Evolutionary conservation across 2,329 filamentous ascomycete species (phyloP), one percentile per base, ranked within the genome.

Genomic region (Capronia coronata): DNA sequence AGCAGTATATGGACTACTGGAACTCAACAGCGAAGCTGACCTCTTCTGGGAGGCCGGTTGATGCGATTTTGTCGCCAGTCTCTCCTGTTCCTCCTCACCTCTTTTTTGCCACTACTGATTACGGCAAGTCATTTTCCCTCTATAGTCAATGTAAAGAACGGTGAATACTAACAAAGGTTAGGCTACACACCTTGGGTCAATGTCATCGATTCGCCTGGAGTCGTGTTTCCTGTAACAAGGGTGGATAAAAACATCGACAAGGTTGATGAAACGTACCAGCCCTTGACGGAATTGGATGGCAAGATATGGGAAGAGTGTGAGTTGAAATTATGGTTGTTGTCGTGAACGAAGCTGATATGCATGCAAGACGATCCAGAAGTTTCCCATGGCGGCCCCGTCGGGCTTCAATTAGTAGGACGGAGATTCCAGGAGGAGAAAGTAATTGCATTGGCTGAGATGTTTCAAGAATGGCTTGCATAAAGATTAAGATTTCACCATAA

Each of bases 401-500:
- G 23, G 21, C 25, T 44, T 10, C 42, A 44, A 25, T 16, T 43
- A 10, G 41, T 43, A 6, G 41, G 22, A 14, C 21, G 41, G 2
- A 43, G 41, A 43, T 21, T 43, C 21, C 21, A 43, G 16, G 41
- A 43, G 18, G 42, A 44, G 25, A 44, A 44, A 44, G 42, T 44
- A 14, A 10, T 44, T 9, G 42, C 14, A 7, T n/a, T 44, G 18
- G 42, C 42, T 5, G 23, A 27, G n/a, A n/a, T n/a, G n/a, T n/a
- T n/a, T n/a, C n/a, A n/a, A n/a, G n/a, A n/a, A n/a, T n/a, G n/a
- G n/a, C n/a, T n/a, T n/a, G n/a, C n/a, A n/a, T n/a, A n/a, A n/a
- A n/a, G n/a, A n/a, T n/a, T n/a, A n/a, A n/a, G n/a, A n/a, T n/a
- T n/a, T n/a, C n/a, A n/a, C n/a, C n/a, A n/a, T n/a, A n/a, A n/a